A percentile compares a stretch with the other conserved stretches of the same genome.
Evolutionary conservation across 1,284 basidiomycete genomes (phyloP).

Genomic region (Mycosarcoma maydis): DNA sequence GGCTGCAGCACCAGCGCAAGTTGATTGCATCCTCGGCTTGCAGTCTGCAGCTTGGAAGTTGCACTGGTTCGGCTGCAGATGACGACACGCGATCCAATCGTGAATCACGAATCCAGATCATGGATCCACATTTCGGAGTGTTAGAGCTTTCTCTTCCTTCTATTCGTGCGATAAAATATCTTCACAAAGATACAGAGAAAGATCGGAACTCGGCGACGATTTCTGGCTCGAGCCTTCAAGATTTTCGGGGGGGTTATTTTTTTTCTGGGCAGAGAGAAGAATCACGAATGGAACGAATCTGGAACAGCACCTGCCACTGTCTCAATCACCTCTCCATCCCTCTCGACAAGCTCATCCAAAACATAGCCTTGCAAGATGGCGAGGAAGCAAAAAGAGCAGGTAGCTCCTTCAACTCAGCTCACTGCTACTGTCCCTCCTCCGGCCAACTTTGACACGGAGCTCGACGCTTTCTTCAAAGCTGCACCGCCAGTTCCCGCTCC

Average conservation of each 20-base stretch:
- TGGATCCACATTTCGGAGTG: too few relatives aligned
- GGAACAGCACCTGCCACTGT: too few relatives aligned
- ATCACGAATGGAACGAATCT: too few relatives aligned
- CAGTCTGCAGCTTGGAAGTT: constrained; percentile 8
- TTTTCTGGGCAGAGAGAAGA: too few relatives aligned
- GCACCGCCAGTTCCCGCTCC: constrained; percentile 22
- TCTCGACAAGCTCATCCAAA: constrained; percentile 2
- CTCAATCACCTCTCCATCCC: neutral
- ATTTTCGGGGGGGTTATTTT: neutral
- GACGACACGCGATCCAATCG: too few relatives aligned
- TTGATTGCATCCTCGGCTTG: neutral
- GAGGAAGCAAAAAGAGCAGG: constrained; percentile 16
- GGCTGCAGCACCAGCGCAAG: too few relatives aligned
- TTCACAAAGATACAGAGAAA: too few relatives aligned
- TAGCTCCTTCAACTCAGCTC: neutral
- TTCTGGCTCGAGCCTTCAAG: neutral
- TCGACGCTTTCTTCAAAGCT: constrained; percentile 60
- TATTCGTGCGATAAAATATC: neutral
- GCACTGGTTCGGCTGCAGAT: neutral
- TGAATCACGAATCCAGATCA: too few relatives aligned
- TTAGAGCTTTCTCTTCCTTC: too few relatives aligned
- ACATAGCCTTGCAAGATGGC: constrained; percentile 23
- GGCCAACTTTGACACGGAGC: constrained; percentile 54
- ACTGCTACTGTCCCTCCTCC: constrained; percentile 2
- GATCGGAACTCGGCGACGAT: neutral